These are phyloP conservation scores for Mrakia hoshinonis DNA, from an alignment of 768 basidiomycete species.

Conservation along the genomic window DNA sequence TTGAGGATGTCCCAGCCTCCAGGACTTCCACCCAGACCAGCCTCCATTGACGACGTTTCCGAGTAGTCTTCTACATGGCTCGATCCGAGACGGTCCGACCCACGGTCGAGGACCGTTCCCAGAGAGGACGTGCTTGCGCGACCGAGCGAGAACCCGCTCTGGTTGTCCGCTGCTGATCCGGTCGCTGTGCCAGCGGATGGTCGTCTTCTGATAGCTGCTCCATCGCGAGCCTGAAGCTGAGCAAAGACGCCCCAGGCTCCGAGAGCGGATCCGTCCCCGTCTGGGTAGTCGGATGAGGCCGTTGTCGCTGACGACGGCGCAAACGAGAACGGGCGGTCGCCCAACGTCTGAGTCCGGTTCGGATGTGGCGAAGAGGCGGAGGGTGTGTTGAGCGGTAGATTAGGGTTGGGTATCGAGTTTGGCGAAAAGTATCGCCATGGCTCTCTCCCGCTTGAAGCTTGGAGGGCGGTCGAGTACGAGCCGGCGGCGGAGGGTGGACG, in stretches of 20 bases:
- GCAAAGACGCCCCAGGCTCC: constrained; percentile 13
- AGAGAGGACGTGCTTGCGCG: not conserved
- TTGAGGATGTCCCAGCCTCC: not conserved
- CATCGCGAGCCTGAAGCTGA: not conserved
- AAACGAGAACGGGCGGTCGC: constrained; percentile 9
- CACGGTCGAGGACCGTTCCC: not conserved
- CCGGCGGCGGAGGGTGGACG: not conserved
- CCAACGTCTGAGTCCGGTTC: not conserved
- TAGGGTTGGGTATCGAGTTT: not conserved
- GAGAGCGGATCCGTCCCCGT: not conserved
- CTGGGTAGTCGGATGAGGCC: not conserved
- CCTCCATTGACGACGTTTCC: not conserved
- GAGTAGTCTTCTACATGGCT: too few relatives aligned
- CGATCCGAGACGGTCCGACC: not conserved
- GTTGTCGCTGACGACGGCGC: not conserved
- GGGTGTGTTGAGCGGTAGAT: not conserved
- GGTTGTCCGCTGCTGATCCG: not conserved
- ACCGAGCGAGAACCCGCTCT: constrained; percentile 12
- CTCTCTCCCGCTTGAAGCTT: not conserved
- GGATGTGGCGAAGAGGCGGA: not conserved
- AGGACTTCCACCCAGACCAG: too few relatives aligned
- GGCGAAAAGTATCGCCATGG: constrained; percentile 1
- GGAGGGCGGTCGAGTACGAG: not conserved
- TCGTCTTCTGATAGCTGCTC: not conserved
- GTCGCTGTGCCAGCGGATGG: not conserved